A percentile compares a stretch with the other conserved stretches of the same genome.
Conservation (phyloP, 306 rosid species). For the Sphenostylis stenocarpa region DNA sequence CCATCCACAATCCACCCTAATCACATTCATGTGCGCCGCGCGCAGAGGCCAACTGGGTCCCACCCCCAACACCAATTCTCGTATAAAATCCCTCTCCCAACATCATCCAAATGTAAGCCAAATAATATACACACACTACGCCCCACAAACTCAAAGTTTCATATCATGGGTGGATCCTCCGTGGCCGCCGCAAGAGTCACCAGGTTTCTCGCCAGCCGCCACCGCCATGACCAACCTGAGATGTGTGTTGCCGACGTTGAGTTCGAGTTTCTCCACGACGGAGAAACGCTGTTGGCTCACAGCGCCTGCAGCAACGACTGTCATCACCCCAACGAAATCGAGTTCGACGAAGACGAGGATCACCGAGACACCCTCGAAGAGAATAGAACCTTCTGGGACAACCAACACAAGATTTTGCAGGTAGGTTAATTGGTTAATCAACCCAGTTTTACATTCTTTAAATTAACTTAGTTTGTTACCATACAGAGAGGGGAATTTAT, state of each 20-base stretch:
- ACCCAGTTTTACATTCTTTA: neutral
- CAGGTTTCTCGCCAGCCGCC: conserved; percentile 11
- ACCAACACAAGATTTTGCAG: conserved; percentile 65
- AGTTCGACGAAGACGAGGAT: conserved; percentile 38
- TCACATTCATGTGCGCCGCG: conserved; percentile 58
- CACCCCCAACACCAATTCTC: neutral
- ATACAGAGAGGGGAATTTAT: too few species aligned
- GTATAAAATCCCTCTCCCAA: conserved; percentile 9
- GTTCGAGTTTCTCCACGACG: conserved; percentile 59
- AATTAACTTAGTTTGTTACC: neutral
- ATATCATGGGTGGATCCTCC: conserved; percentile 14
- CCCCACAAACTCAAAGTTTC: neutral
- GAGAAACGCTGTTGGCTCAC: conserved; percentile 18
- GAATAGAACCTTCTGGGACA: conserved; percentile 64
- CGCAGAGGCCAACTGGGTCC: conserved; percentile 25
- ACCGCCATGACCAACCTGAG: neutral
- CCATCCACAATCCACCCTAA: neutral
- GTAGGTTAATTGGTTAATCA: conserved; percentile 28
- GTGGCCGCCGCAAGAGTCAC: conserved; percentile 30
- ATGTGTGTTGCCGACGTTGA: conserved; percentile 49
- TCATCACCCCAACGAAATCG: conserved; percentile 22
- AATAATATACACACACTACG: neutral
- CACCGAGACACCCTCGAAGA: conserved; percentile 6
- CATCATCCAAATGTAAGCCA: neutral
- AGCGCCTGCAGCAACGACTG: conserved; percentile 40